Evolutionary conservation across 73 alveolate genomes (phyloP).

Genomic region (Breviolum minutum): DNA sequence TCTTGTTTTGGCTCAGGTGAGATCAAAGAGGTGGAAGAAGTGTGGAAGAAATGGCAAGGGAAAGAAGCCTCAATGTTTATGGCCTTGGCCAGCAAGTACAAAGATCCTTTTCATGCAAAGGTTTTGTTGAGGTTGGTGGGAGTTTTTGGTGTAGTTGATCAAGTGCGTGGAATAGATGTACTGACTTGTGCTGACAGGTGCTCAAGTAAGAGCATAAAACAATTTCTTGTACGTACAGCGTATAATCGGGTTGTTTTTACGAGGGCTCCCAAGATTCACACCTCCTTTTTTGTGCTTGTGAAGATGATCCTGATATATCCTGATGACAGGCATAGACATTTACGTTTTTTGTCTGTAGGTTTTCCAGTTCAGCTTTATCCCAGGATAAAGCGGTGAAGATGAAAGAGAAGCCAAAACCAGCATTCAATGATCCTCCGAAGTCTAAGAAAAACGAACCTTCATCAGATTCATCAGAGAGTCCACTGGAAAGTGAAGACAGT

Average conservation of each 20-base stretch:
- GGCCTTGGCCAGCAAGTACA: constrained; percentile 88
- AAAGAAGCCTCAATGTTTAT: constrained; percentile 82
- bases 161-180: background rate
- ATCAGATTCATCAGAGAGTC: background rate
- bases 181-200: background rate
- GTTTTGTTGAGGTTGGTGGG: background rate
- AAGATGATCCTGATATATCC: too few species aligned
- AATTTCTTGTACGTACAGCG: background rate
- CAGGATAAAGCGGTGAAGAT: constrained; percentile 45
- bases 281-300: too few species aligned
- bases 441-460: background rate
- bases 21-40: constrained; percentile 75
- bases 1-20: constrained; percentile 3
- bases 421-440: background rate
- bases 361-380: background rate
- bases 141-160: background rate
- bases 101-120: background rate
- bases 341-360: background rate
- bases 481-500: background rate
- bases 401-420: constrained; percentile 74
- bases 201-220: background rate
- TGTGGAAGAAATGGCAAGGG: constrained; percentile 89
- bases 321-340: too few species aligned
- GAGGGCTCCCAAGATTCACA: too few species aligned
- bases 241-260: background rate